These are phyloP conservation scores for Ganoderma multipileum DNA, from an alignment of 1,284 basidiomycete species.

Conservation along the genomic window DNA sequence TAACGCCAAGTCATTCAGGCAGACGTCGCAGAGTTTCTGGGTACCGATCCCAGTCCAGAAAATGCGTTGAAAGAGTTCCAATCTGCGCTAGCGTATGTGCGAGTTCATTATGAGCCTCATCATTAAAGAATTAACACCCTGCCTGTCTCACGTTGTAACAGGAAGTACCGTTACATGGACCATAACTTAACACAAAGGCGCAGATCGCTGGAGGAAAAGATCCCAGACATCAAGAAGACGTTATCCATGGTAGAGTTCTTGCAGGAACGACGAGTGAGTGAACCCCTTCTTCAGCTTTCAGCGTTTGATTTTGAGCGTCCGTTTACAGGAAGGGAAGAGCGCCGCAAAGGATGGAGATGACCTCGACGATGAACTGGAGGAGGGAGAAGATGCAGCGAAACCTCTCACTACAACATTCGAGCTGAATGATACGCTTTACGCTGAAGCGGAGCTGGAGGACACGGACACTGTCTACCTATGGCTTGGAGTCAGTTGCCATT, in stretches of 20 bases:
- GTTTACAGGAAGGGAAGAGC: slow-evolving; percentile 63
- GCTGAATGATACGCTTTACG: slow-evolving; percentile 94
- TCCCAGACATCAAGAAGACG: slow-evolving; percentile 96
- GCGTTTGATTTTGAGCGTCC: background rate
- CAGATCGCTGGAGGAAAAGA: slow-evolving; percentile 88
- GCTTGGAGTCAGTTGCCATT: slow-evolving; percentile 82
- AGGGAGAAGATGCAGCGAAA: slow-evolving; percentile 53
- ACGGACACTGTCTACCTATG: slow-evolving; percentile 93
- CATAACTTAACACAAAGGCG: slow-evolving; percentile 83
- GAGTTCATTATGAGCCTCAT: slow-evolving; percentile 18
- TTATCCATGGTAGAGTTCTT: slow-evolving; percentile 89
- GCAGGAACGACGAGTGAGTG: slow-evolving; percentile 70
- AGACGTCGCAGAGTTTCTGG: slow-evolving; percentile 88
- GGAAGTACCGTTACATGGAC: slow-evolving; percentile 99
- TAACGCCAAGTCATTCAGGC: slow-evolving; percentile 49
- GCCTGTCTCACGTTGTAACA: slow-evolving; percentile 44
- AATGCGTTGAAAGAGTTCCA: slow-evolving; percentile 85
- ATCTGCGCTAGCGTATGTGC: slow-evolving; percentile 88
- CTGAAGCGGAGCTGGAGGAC: slow-evolving; percentile 88
- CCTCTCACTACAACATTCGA: slow-evolving; percentile 90
- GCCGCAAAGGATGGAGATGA: slow-evolving; percentile 57
- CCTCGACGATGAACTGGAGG: slow-evolving; percentile 53
- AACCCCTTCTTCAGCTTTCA: background rate
- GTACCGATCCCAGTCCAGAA: slow-evolving; percentile 83
- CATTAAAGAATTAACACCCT: slow-evolving; percentile 15